phyloP scores from a whole-genome alignment of 306 rosid species.

The Rosa persica region DNA sequence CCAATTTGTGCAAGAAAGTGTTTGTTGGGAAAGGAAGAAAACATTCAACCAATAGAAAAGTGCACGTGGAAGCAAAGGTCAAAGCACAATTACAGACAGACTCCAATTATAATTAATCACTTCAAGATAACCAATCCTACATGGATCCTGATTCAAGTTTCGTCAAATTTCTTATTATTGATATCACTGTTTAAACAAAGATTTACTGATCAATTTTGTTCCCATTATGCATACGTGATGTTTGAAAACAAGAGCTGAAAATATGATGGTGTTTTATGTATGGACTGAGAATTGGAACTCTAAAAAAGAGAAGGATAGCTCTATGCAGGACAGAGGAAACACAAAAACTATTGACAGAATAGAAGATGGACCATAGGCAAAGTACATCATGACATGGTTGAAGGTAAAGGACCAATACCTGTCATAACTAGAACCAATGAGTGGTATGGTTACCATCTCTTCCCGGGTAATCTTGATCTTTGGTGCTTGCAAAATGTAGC shows the following conservation, averaged over 20 bases:
- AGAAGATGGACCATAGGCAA: not conserved
- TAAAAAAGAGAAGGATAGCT: not conserved
- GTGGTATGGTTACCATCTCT: slow-evolving; percentile 91
- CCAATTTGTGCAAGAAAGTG: slow-evolving; percentile 1
- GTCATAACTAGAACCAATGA: slow-evolving; percentile 68
- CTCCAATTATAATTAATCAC: not conserved
- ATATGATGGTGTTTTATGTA: not conserved
- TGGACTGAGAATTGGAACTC: not conserved
- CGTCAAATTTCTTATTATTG: not conserved
- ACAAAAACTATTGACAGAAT: not conserved
- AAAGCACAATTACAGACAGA: not conserved
- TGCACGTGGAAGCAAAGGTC: not conserved
- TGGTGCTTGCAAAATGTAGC: slow-evolving; percentile 93
- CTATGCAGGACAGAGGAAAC: slow-evolving; percentile 4
- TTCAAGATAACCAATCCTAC: slow-evolving; percentile 2
- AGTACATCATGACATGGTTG: not conserved
- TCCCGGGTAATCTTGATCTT: slow-evolving; percentile 94
- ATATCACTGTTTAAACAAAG: not conserved
- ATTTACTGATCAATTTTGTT: not conserved
- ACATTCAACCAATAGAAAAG: not conserved
- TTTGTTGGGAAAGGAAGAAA: not conserved
- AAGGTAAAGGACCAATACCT: slow-evolving; percentile 36
- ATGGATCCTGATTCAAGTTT: not conserved
- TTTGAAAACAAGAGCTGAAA: not conserved
- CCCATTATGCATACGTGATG: not conserved